Evolutionary conservation across 106 monocot species (phyloP).

Genomic region (Dioscorea dumetorum): DNA sequence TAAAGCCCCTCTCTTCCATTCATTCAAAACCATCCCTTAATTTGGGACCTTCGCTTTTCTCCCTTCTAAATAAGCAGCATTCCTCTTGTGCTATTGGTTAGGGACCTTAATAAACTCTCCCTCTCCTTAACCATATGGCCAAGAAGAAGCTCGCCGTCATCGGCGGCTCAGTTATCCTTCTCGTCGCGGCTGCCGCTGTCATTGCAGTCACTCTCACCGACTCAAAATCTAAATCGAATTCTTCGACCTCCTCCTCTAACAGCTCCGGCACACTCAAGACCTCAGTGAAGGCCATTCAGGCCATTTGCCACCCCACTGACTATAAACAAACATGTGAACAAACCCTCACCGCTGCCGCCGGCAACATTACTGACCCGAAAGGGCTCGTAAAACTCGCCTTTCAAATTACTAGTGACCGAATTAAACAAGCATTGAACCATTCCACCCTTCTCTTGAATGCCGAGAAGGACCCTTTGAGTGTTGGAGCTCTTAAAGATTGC

Average conservation of each 20-base stretch:
- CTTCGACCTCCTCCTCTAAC: not conserved
- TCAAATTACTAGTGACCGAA: conserved; percentile 21
- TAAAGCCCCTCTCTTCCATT: not conserved
- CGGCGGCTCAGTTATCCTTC: conserved; percentile 27
- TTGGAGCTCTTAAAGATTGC: conserved; percentile 34
- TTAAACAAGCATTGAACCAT: conserved; percentile 27
- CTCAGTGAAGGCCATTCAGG: conserved; percentile 34
- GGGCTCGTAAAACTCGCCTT: conserved; percentile 34
- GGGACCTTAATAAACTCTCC: too few relatives aligned
- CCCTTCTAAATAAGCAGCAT: too few relatives aligned
- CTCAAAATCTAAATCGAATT: not conserved
- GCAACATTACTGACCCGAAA: conserved; percentile 43
- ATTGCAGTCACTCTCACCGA: conserved; percentile 15
- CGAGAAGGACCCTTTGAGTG: conserved; percentile 37
- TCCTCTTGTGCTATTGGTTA: too few relatives aligned
- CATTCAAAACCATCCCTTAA: too few relatives aligned
- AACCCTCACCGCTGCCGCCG: conserved; percentile 22
- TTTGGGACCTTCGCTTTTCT: too few relatives aligned
- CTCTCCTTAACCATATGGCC: conserved; percentile 1
- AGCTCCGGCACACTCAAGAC: not conserved
- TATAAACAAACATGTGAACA: conserved; percentile 32
- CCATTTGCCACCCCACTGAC: conserved; percentile 67
- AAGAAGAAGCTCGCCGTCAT: conserved; percentile 24
- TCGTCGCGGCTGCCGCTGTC: conserved; percentile 34
- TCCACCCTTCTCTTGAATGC: conserved; percentile 28